Evolutionary conservation across 352 stramenopile species (phyloP), one percentile per base, ranked within the genome.

Genomic region (Globisporangium iwayamae): DNA sequence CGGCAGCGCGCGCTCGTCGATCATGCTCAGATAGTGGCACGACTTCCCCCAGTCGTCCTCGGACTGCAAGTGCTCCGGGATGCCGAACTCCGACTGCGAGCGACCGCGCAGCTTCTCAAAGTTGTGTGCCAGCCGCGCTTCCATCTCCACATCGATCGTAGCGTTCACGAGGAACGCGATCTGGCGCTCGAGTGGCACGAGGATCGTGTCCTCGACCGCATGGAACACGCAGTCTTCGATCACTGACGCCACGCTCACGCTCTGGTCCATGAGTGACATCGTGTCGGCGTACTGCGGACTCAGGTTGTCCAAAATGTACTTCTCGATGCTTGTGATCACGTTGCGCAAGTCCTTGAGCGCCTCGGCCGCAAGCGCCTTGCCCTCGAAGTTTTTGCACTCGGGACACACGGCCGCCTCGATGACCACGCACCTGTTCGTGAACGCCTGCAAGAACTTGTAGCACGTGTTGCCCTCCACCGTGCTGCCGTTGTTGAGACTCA

Each of bases 1-100:
- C 4, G 85, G 79, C 52, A 94, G 57, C 41, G 73, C 71, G 47
- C 83, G 83, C 68, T 94, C 83, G 47, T 94, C 85, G 60, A 94
- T 91, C 82, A 90, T 91, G 55, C 79, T 91, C 54, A 94, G 34
- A 43, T 93, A 85, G 65, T 93, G 84, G 64, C 83, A 91, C 20
- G 81, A 90, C 14, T 90, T 78, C 3, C 85, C 85, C 81, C 81
- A 93, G 51, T 91, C 77, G 60, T 89, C 81, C 3, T 91, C 83
- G 0, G 80, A 91, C 66, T 90, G 81, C 25, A 93, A 48, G 43
- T 89, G 75, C 56, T 91, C 83, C 0, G 85, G 81, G 41, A 94
- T 94, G 32, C 85, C 85, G 60, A 89, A 91, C 4, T 90, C 83
- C 10, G 66, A 73, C 68, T 94, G 85, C 14, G 81, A 80, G 11